These are phyloP conservation scores for Noccaea caerulescens DNA, from an alignment of 345 rosid species.

Conservation along the genomic window DNA sequence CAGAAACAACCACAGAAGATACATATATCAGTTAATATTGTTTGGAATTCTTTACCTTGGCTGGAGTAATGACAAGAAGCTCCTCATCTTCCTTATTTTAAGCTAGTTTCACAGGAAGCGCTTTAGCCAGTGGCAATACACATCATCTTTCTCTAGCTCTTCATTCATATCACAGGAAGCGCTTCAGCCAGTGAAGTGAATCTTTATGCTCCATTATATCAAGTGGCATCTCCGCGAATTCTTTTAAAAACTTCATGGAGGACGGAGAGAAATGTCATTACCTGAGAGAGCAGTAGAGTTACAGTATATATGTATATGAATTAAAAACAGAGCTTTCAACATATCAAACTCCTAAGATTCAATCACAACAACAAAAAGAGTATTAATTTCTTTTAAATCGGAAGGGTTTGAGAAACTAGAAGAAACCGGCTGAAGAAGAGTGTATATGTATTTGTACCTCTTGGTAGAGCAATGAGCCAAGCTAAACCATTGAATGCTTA, in stretches of 20 bases:
- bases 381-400: not conserved
- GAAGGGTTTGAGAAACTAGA: constrained; percentile 3
- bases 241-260: constrained; percentile 65
- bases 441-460: constrained; percentile 52
- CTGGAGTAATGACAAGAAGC: too few relatives aligned
- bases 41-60: too few relatives aligned
- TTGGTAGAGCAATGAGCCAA: constrained; percentile 83
- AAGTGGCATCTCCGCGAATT: constrained; percentile 81
- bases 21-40: too few relatives aligned
- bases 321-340: constrained; percentile 53
- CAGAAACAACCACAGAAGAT: too few relatives aligned
- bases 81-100: too few relatives aligned
- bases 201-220: constrained; percentile 81
- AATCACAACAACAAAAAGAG: not conserved
- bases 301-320: too few relatives aligned
- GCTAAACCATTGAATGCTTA: constrained; percentile 72
- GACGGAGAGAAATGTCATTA: constrained; percentile 63
- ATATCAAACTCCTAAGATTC: constrained; percentile 58
- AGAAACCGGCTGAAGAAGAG: not conserved
- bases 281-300: too few relatives aligned
- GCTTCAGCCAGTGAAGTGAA: constrained; percentile 47
- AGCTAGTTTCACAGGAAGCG: constrained; percentile 54
- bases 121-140: constrained; percentile 65
- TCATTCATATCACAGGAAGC: constrained; percentile 58
- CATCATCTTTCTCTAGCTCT: constrained; percentile 74